Evolutionary conservation across 352 stramenopile genomes (phyloP).

Genomic region (Aphanomyces stellatus): DNA sequence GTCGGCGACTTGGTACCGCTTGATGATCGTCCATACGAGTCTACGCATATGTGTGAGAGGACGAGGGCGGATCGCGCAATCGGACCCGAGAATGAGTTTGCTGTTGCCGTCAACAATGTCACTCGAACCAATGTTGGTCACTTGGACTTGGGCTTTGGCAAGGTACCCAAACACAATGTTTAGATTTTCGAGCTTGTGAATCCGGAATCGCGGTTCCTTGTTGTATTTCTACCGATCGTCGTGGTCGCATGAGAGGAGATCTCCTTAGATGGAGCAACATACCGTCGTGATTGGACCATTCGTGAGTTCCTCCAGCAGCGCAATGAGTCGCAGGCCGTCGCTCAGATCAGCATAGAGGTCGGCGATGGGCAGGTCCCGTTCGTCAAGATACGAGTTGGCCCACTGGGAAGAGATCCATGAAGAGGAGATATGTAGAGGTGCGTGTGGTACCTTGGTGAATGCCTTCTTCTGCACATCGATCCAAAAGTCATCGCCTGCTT

Average conservation of each 20-base stretch:
- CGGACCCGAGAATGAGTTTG: conserved; percentile 76
- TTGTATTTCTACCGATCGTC: conserved; percentile 68
- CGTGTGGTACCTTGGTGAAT: conserved; percentile 68
- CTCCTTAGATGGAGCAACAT: background rate
- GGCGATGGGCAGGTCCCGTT: conserved; percentile 80
- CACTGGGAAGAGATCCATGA: conserved; percentile 35
- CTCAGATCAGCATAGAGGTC: conserved; percentile 84
- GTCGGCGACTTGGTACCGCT: conserved; percentile 80
- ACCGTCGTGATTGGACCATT: conserved; percentile 27
- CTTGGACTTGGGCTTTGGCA: conserved; percentile 81
- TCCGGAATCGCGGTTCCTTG: conserved; percentile 87
- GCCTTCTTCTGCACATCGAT: conserved; percentile 88
- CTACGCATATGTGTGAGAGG: no score
- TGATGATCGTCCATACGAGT: conserved; percentile 90
- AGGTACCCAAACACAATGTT: conserved; percentile 87
- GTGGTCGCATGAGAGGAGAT: background rate
- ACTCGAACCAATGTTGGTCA: conserved; percentile 88
- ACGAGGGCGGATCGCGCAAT: no score
- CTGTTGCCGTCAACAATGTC: conserved; percentile 88
- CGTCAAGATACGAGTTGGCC: conserved; percentile 85
- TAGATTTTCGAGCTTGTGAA: conserved; percentile 91
- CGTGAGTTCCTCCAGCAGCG: conserved; percentile 83
- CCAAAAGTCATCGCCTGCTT: conserved; percentile 48
- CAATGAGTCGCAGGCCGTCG: conserved; percentile 79
- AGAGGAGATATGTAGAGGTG: background rate